These are phyloP conservation scores for Rubia yunnanensis DNA, from an alignment of 257 asterid species.

Conservation along the genomic window DNA sequence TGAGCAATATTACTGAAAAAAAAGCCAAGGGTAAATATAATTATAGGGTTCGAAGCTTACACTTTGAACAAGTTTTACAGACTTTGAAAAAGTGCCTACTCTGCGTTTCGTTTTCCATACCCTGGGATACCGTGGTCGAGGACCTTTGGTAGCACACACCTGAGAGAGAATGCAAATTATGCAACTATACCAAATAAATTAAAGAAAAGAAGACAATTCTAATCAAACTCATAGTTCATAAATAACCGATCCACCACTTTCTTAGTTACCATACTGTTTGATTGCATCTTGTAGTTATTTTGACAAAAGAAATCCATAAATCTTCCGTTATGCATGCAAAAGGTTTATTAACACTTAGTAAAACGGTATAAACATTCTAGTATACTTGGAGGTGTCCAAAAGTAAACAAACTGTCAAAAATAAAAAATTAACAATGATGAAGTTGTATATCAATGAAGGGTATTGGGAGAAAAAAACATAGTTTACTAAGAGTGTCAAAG, in stretches of 20 bases:
- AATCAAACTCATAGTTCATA: neutral
- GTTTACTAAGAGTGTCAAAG: neutral
- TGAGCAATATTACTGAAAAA: neutral
- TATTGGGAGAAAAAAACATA: neutral
- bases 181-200: neutral
- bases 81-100: slow-evolving; percentile 82
- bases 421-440: neutral
- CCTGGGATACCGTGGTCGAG: slow-evolving; percentile 88
- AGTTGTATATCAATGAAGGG: neutral
- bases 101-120: slow-evolving; percentile 74
- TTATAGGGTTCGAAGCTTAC: slow-evolving; percentile 35
- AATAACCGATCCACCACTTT: neutral
- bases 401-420: neutral
- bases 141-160: slow-evolving; percentile 90
- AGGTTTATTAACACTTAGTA: neutral
- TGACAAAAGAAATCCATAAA: neutral
- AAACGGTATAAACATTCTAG: neutral
- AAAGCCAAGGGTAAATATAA: neutral
- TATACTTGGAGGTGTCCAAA: neutral
- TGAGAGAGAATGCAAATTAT: slow-evolving; percentile 21
- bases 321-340: neutral
- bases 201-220: slow-evolving; percentile 4
- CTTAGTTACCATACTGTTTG: neutral
- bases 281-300: neutral
- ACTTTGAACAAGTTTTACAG: slow-evolving; percentile 70